These are phyloP conservation scores for Nakazawaea anatomiae DNA, from an alignment of 805 yeast genomes.

Conservation along the genomic window DNA sequence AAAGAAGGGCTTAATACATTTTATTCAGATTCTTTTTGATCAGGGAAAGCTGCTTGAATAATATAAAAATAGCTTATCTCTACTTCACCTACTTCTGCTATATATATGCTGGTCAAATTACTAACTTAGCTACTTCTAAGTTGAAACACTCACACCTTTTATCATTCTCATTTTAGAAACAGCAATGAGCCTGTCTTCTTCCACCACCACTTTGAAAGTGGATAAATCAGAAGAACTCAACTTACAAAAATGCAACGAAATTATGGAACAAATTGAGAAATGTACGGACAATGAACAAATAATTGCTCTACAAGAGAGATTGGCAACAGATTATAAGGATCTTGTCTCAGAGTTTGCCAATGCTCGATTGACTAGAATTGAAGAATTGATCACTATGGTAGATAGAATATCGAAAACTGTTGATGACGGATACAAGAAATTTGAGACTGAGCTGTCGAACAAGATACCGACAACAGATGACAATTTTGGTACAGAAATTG, in stretches of 20 bases:
- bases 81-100: too few relatives aligned
- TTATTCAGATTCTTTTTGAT: too few relatives aligned
- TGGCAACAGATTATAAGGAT: conserved; percentile 25
- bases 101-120: too few relatives aligned
- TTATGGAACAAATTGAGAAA: background rate
- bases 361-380: conserved; percentile 24
- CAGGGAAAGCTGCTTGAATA: too few relatives aligned
- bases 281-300: conserved; percentile 9
- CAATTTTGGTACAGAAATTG: conserved; percentile 11
- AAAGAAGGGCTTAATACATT: too few relatives aligned
- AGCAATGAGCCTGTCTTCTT: background rate
- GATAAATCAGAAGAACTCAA: background rate
- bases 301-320: conserved; percentile 16
- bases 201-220: background rate
- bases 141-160: background rate
- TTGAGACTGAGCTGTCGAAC: conserved; percentile 15
- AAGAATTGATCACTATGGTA: conserved; percentile 24
- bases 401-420: conserved; percentile 23
- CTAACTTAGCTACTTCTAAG: too few relatives aligned
- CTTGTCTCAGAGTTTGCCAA: conserved; percentile 23
- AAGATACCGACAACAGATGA: conserved; percentile 14
- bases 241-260: background rate
- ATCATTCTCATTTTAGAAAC: background rate
- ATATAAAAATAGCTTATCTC: too few relatives aligned
- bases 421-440: conserved; percentile 14